Evolutionary conservation across 2,329 filamentous ascomycete species (phyloP), one percentile per base, ranked within the genome.

Genomic region (Colletotrichum sp.): DNA sequence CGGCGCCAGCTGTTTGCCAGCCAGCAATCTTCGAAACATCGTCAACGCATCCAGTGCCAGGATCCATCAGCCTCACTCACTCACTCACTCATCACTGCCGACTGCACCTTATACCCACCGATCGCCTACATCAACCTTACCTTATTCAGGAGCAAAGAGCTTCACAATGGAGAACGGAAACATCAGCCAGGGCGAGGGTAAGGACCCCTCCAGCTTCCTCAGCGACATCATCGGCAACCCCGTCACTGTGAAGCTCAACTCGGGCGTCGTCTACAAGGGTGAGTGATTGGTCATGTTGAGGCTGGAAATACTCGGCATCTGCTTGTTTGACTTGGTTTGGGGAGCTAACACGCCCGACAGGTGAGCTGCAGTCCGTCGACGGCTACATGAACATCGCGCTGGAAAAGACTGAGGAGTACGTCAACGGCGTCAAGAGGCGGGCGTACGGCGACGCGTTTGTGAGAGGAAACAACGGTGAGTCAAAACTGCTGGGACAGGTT

Each of bases 331-430:
- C 10, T 13, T 34, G 30, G 10, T 61, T 13, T 21, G 9, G 30
- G 30, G 2, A 13, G 43, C 73, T 75, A 30, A 75, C 69, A 24
- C 32, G 21, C 36, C 5, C 13, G 38, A 21, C 77, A 98, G 96
- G 97, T 80, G 96, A 98, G 84, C 91, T 98, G 48, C 96, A 98
- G 84, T 98, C 96, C 1, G 96, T 99, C 66, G 97, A 99, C 85
- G 97, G 97, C 68, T 99, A 98, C 87, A 99, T 99, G 97, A 99
- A 99, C 87, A 98, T 99, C 83, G 96, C 97, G 15, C 91, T 99
- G 34, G 97, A 99, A 85, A 97, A 98, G 87, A 98, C 96, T 24
- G 93, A 95, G 78, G 97, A 99, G 86, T 96, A 93, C 80, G 94
- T 98, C 79, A 94, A 98, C 82, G 96, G 96, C 56, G 91, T 93